Base-by-base conservation (phyloP, 108 stramenopile genomes). In the Cyclotella cryptica region DNA sequence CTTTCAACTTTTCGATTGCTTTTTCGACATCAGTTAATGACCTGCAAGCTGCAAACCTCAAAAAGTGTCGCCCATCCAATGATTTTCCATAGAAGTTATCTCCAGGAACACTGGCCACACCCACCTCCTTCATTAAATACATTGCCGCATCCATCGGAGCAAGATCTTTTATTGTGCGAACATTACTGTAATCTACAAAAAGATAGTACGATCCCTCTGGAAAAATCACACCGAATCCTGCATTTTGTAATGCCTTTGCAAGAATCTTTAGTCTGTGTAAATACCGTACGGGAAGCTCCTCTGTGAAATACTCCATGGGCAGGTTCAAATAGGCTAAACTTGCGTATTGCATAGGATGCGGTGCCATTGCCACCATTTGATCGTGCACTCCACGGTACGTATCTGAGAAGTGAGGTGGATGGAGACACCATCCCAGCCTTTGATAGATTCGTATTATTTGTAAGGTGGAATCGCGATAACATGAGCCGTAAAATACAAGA, bases 91-190 rank as follows among this genome's bases (percentile, higher is more conserved):
- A 89, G 69, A 92, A 92, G 54, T 89, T 90, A 49, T 88, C 87
- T 15, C 89, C 91, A 45, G 91, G 91, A 41, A 92, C 91, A 74
- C 86, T 84, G 10, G 89, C 91, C 28, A 92, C 91, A 58, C 88
- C 86, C 13, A 88, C 72, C 0, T 86, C 51, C 54, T 78, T 29
- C 49, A 89, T 75, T 67, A 92, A 66, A 45, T 87, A 81, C 89
- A 90, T 87, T 24, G 91, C 88, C 11, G 91, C 91, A 45, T 86
- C 88, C 79, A 73, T 77, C 0, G 87, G 85, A 18, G 46, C 10
- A 49, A 74, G 14, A 8, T 62, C 27, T 44, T 66, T 54, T 4
- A 84, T 66, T 46, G 47, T n/a, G 1, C 35, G 11, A 18, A 92
- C 89, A n/a, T 69, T 63, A 35, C 53, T 66, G 68, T 87, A 92